phyloP scores from a whole-genome alignment of 495 filamentous ascomycete genomes.

The Aspergillus funiculosus region DNA sequence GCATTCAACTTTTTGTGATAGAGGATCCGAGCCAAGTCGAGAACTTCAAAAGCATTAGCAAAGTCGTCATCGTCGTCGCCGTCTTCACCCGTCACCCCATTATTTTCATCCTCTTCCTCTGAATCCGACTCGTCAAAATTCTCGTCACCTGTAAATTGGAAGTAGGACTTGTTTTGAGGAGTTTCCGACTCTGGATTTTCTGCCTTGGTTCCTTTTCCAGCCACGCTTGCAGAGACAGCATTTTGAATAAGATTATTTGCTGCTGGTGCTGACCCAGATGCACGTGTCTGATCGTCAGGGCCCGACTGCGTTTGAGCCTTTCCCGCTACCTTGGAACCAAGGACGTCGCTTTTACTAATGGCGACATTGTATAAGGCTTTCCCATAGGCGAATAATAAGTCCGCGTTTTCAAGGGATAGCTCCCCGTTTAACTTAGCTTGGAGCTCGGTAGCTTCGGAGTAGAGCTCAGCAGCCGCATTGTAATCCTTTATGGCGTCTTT shows the following conservation, averaged over 20 bases:
- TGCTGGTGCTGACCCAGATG: conserved; percentile 16
- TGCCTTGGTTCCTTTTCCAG: conserved; percentile 33
- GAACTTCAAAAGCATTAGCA: conserved; percentile 79
- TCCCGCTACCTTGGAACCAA: conserved; percentile 71
- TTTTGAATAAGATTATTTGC: conserved; percentile 26
- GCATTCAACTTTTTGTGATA: conserved; percentile 55
- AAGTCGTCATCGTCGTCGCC: conserved; percentile 89
- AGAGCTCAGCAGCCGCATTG: conserved; percentile 74
- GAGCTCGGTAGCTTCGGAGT: conserved; percentile 79
- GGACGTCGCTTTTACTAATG: conserved; percentile 87
- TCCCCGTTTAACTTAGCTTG: conserved; percentile 92
- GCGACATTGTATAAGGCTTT: conserved; percentile 88
- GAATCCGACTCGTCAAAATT: conserved; percentile 76
- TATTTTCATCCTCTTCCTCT: conserved; percentile 53
- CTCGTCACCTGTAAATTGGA: conserved; percentile 92
- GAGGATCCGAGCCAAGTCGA: conserved; percentile 84
- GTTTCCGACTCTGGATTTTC: conserved; percentile 35
- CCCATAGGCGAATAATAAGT: conserved; percentile 89
- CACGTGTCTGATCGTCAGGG: conserved; percentile 13
- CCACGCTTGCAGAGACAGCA: conserved; percentile 21
- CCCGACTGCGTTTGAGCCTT: conserved; percentile 42
- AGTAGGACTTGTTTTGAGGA: conserved; percentile 60
- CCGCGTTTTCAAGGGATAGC: conserved; percentile 80
- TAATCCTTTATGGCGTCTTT: conserved; percentile 84
- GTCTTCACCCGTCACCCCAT: conserved; percentile 38